phyloP scores from a whole-genome alignment of 2,329 filamentous ascomycete genomes.

The Lecanicillium sp. region DNA sequence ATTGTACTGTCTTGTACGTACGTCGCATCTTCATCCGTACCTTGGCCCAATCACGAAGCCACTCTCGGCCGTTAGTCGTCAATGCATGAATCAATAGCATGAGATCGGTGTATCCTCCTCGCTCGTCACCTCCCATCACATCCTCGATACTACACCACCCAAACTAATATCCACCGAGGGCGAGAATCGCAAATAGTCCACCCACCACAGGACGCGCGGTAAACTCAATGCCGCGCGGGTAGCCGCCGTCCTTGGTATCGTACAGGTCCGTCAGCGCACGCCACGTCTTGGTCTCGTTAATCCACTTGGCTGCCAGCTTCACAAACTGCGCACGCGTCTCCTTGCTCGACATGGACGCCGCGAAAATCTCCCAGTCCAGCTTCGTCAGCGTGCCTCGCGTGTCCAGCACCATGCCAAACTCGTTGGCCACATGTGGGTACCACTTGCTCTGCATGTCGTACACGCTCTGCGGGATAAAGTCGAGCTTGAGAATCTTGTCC shows the following conservation, averaged over 20 bases:
- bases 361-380: conserved; percentile 81
- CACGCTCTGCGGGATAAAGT: conserved; percentile 66
- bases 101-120: too few species aligned
- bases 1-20: too few species aligned
- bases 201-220: conserved; percentile 74
- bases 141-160: too few species aligned
- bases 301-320: conserved; percentile 62
- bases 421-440: conserved; percentile 65
- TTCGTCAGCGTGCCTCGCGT: conserved; percentile 78
- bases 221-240: conserved; percentile 59
- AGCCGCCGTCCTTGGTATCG: conserved; percentile 64
- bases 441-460: conserved; percentile 74
- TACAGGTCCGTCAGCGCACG: conserved; percentile 72
- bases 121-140: too few species aligned
- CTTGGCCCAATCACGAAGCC: too few species aligned
- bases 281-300: conserved; percentile 66
- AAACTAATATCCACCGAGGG: too few species aligned
- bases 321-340: conserved; percentile 61
- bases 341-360: conserved; percentile 64
- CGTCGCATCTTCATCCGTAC: too few species aligned
- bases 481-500: conserved; percentile 70
- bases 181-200: conserved; percentile 73
- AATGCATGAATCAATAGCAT: too few species aligned
- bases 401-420: conserved; percentile 79
- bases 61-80: too few species aligned